Evolutionary conservation across 2,329 filamentous ascomycete species (phyloP).

Genomic region (Ophiosphaerella narmari): DNA sequence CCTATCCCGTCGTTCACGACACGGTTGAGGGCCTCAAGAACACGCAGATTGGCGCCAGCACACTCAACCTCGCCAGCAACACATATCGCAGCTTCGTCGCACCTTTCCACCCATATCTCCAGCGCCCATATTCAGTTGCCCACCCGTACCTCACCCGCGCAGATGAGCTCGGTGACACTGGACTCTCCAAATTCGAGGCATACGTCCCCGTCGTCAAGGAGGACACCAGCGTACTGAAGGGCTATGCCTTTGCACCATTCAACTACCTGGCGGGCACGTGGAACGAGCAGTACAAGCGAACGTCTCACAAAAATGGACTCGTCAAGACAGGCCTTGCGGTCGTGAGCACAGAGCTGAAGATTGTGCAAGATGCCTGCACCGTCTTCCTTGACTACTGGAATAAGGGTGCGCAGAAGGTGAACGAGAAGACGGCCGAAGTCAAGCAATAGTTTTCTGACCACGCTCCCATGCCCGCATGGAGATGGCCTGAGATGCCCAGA

Average conservation of each 20-base stretch:
- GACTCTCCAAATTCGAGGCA: constrained; percentile 43
- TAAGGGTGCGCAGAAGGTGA: constrained; percentile 31
- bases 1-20: constrained; percentile 83
- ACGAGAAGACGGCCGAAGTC: constrained; percentile 42
- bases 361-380: constrained; percentile 40
- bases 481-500: no score
- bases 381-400: constrained; percentile 37
- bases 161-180: constrained; percentile 59
- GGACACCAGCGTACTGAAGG: constrained; percentile 51
- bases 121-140: constrained; percentile 79
- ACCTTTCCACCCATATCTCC: constrained; percentile 77
- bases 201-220: constrained; percentile 54
- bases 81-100: constrained; percentile 78
- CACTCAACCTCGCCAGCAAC: constrained; percentile 73
- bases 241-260: constrained; percentile 39
- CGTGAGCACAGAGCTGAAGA: constrained; percentile 47
- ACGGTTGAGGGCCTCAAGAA: constrained; percentile 76
- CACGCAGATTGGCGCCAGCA: constrained; percentile 83
- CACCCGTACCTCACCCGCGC: constrained; percentile 83
- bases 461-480: no score
- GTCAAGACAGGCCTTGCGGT: constrained; percentile 44
- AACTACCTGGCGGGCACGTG: constrained; percentile 45
- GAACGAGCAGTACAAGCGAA: constrained; percentile 48
- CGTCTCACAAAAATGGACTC: constrained; percentile 39
- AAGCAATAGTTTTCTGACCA: constrained; percentile 33